These are phyloP conservation scores for Climacium dendroides DNA, from an alignment of 225 moss, liverwort and hornwort species.

Conservation along the genomic window DNA sequence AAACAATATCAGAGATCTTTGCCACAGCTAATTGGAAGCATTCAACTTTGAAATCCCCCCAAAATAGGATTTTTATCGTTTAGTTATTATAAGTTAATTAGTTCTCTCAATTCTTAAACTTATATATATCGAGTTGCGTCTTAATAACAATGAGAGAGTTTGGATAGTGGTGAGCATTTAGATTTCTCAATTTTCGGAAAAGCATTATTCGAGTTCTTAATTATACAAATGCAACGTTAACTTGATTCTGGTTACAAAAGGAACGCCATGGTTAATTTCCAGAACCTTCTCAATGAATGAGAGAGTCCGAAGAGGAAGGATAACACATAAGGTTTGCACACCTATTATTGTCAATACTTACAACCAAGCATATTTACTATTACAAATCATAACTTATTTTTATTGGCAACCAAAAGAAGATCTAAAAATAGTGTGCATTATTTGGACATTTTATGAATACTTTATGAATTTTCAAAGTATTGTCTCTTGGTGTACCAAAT, in stretches of 20 bases:
- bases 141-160: not conserved
- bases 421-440: not conserved
- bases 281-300: not conserved
- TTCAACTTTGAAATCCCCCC: not conserved
- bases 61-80: not conserved
- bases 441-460: not conserved
- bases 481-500: not conserved
- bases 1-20: not conserved
- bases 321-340: not conserved
- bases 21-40: not conserved
- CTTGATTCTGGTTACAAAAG: not conserved
- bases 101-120: not conserved
- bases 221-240: not conserved
- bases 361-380: not conserved
- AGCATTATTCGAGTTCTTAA: not conserved
- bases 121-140: not conserved
- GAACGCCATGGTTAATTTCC: not conserved
- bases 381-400: not conserved
- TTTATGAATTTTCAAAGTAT: not conserved
- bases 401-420: not conserved
- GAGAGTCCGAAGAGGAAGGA: not conserved
- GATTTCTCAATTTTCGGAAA: not conserved
- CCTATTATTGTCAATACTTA: not conserved
- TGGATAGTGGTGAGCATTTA: not conserved
- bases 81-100: not conserved